Percentiles rank a stretch among this genome's conserved stretches.
phyloP scores from a whole-genome alignment of 208 protist species.

The Acanthamoeba healyi region DNA sequence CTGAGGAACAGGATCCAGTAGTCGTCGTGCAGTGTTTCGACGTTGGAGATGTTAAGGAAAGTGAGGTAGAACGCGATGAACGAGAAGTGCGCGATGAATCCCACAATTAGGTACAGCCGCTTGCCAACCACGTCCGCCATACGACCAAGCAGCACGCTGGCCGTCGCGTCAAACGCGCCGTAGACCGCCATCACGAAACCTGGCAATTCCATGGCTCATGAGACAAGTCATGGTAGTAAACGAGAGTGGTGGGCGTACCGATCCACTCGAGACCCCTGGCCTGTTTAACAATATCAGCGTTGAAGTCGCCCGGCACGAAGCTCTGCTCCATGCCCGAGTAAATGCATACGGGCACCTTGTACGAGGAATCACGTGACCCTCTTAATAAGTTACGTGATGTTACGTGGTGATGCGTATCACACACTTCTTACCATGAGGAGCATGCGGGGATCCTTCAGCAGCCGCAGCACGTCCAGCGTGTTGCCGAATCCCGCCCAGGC shows the following conservation, averaged over 20 bases:
- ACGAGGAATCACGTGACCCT: neutral
- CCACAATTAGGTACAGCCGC: conserved; percentile 31
- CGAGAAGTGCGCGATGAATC: neutral
- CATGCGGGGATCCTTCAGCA: conserved; percentile 34
- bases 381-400: neutral
- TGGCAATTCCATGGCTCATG: neutral
- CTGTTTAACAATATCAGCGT: conserved; percentile 55
- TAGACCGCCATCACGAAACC: conserved; percentile 55
- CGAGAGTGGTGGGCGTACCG: neutral
- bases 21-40: neutral
- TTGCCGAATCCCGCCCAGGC: neutral
- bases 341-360: neutral
- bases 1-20: conserved; percentile 60
- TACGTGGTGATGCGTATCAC: too few species aligned
- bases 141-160: conserved; percentile 46
- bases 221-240: too few species aligned
- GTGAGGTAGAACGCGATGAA: conserved; percentile 48
- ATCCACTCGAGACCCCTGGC: conserved; percentile 59
- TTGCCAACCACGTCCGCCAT: conserved; percentile 46
- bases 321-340: conserved; percentile 66
- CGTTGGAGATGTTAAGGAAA: neutral
- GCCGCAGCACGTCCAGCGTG: neutral
- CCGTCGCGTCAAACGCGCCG: conserved; percentile 24
- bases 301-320: conserved; percentile 57
- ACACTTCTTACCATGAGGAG: conserved; percentile 43